Evolutionary conservation across 1,284 basidiomycete species (phyloP).

Genomic region (Afroboletus lepidellus): DNA sequence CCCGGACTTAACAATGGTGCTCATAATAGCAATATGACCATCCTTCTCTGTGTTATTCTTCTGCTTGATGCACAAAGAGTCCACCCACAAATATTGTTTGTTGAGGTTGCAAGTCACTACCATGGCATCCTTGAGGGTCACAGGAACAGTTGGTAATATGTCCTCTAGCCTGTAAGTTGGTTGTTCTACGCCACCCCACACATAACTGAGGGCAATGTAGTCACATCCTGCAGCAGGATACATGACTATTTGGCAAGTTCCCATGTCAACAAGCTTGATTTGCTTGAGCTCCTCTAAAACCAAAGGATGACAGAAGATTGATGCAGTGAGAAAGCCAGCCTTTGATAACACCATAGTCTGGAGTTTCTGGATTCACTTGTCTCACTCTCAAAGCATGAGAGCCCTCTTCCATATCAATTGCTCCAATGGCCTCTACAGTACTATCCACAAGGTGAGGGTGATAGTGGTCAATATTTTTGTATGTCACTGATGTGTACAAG

Average conservation of each 20-base stretch:
- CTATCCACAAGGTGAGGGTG: too few relatives aligned
- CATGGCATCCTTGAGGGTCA: conserved; percentile 21
- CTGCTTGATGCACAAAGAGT: conserved; percentile 25
- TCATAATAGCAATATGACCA: conserved; percentile 20
- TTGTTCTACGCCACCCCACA: conserved; percentile 22
- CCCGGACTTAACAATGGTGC: too few relatives aligned
- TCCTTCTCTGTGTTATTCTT: conserved; percentile 8
- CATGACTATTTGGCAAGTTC: conserved; percentile 8
- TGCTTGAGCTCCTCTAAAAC: conserved; percentile 5
- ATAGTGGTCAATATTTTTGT: too few relatives aligned
- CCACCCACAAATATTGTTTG: conserved; percentile 18
- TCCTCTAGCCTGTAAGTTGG: conserved; percentile 5
- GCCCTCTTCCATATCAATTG: too few relatives aligned
- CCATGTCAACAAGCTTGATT: conserved; percentile 16
- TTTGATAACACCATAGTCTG: conserved; percentile 7
- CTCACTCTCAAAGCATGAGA: conserved; percentile 5
- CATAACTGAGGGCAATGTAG: conserved; percentile 3
- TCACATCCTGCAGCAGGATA: not conserved
- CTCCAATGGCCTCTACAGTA: conserved; percentile 5
- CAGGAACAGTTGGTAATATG: conserved; percentile 1
- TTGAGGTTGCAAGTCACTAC: conserved; percentile 11
- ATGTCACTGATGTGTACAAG: not conserved
- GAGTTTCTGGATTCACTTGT: conserved; percentile 1
- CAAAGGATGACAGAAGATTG: conserved; percentile 6
- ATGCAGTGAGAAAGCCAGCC: conserved; percentile 12